Evolutionary conservation across 345 rosid genomes (phyloP).

Genomic region (Eucalyptus regnans): DNA sequence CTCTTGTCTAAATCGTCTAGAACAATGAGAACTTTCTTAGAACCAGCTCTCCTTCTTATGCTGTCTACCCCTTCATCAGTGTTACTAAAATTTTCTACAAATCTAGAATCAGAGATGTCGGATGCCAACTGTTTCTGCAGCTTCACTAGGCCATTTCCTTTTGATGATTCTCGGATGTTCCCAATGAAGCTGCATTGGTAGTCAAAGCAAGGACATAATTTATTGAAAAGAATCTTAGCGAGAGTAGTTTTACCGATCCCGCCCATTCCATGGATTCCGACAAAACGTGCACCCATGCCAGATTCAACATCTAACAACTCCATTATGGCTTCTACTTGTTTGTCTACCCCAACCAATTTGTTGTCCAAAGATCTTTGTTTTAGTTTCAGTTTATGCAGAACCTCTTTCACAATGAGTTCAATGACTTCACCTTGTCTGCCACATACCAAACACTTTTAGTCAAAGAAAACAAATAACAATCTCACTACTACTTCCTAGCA

Average conservation of each 20-base stretch:
- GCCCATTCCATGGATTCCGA: not conserved
- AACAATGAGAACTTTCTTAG: not conserved
- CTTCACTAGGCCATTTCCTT: not conserved
- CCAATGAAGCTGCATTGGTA: not conserved
- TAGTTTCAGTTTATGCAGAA: fast-evolving
- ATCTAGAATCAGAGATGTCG: not conserved
- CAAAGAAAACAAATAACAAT: not conserved
- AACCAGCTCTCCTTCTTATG: not conserved
- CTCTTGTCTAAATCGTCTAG: not conserved
- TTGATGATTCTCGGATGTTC: not conserved
- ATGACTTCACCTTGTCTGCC: not conserved
- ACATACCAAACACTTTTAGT: not conserved
- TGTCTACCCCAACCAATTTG: not conserved
- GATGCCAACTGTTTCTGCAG: not conserved
- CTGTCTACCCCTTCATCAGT: not conserved
- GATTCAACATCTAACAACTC: not conserved
- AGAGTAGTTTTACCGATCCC: not conserved
- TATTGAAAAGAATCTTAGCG: not conserved
- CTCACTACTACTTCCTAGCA: not conserved
- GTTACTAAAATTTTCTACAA: fast-evolving
- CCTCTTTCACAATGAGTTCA: not conserved
- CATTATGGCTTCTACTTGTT: not conserved
- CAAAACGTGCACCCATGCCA: not conserved
- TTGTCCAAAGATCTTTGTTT: fast-evolving
- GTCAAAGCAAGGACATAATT: not conserved